Percentiles rank a stretch among this genome's conserved stretches.
Conservation (phyloP, 1,139 yeast genomes). For the Taphrina wiesneri region DNA sequence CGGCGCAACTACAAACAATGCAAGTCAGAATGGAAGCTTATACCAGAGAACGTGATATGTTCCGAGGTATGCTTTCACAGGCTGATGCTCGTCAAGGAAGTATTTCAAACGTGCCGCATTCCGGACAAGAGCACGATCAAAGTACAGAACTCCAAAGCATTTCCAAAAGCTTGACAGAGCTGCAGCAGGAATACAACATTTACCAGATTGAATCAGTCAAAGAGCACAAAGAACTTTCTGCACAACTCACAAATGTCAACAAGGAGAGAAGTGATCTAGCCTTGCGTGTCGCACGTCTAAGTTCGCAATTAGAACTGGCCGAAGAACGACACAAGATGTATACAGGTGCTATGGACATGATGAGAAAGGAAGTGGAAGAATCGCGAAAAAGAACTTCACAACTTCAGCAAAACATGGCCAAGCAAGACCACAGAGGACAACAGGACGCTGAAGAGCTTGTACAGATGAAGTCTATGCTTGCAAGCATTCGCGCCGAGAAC, state of each 20-base stretch:
- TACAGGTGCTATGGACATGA: constrained; percentile 47
- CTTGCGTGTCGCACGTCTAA: constrained; percentile 52
- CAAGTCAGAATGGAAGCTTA: constrained; percentile 55
- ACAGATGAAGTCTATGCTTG: constrained; percentile 50
- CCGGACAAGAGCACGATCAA: constrained; percentile 40
- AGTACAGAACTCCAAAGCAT: constrained; percentile 39
- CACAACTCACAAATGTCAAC: constrained; percentile 48
- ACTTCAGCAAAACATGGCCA: constrained; percentile 58
- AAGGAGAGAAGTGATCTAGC: constrained; percentile 57
- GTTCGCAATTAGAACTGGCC: constrained; percentile 52
- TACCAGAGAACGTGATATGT: constrained; percentile 65
- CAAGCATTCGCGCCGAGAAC: constrained; percentile 51
- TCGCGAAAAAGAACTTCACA: constrained; percentile 51
- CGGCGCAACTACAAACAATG: constrained; percentile 59
- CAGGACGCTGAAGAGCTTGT: constrained; percentile 58
- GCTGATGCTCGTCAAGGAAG: constrained; percentile 46
- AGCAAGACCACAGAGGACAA: constrained; percentile 59
- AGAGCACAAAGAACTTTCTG: constrained; percentile 50
- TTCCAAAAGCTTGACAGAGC: constrained; percentile 43
- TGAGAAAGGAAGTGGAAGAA: constrained; percentile 53
- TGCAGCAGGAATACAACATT: constrained; percentile 47
- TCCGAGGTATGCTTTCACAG: constrained; percentile 51
- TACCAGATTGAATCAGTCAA: constrained; percentile 51
- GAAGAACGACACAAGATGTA: constrained; percentile 51
- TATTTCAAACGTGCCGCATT: constrained; percentile 44